Percentiles rank a stretch among this genome's conserved stretches.
Conservation (phyloP, 1,284 basidiomycete genomes). For the Pyrrhoderma noxium region DNA sequence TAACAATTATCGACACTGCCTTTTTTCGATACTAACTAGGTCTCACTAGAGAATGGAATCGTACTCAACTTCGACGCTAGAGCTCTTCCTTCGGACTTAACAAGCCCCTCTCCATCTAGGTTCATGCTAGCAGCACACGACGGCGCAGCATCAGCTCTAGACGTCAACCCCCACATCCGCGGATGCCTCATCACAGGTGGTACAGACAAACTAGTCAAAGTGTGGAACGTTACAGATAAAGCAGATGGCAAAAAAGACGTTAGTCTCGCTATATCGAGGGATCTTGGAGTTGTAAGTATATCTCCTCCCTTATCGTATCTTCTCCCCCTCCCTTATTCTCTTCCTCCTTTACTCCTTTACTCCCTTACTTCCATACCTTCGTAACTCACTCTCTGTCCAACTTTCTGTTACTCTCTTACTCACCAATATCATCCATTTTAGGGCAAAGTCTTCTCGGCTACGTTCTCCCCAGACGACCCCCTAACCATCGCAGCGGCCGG, state of each 20-base stretch:
- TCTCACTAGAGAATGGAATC: slow-evolving; percentile 88
- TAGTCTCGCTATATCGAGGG: slow-evolving; percentile 81
- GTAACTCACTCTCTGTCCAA: no score
- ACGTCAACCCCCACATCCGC: slow-evolving; percentile 86
- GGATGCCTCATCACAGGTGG: slow-evolving; percentile 93
- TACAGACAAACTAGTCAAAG: slow-evolving; percentile 87
- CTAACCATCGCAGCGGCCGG: slow-evolving; percentile 93
- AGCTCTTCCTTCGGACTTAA: slow-evolving; percentile 62
- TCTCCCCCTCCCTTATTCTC: no score
- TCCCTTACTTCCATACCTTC: no score
- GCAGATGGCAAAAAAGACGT: slow-evolving; percentile 59
- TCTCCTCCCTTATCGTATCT: not conserved
- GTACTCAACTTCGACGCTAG: slow-evolving; percentile 90
- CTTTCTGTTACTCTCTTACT: not conserved
- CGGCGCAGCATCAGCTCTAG: slow-evolving; percentile 86
- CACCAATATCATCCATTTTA: slow-evolving; percentile 27
- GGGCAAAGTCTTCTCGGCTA: slow-evolving; percentile 92
- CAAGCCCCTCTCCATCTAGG: slow-evolving; percentile 55
- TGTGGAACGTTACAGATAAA: slow-evolving; percentile 86
- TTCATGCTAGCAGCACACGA: slow-evolving; percentile 95
- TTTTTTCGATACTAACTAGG: slow-evolving; percentile 35
- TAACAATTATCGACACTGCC: not conserved
- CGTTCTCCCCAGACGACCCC: slow-evolving; percentile 91
- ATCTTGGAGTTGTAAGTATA: slow-evolving; percentile 83
- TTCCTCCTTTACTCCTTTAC: no score